phyloP scores from a whole-genome alignment of 2,329 filamentous ascomycete genomes.

The Fusarium protoensiforme region DNA sequence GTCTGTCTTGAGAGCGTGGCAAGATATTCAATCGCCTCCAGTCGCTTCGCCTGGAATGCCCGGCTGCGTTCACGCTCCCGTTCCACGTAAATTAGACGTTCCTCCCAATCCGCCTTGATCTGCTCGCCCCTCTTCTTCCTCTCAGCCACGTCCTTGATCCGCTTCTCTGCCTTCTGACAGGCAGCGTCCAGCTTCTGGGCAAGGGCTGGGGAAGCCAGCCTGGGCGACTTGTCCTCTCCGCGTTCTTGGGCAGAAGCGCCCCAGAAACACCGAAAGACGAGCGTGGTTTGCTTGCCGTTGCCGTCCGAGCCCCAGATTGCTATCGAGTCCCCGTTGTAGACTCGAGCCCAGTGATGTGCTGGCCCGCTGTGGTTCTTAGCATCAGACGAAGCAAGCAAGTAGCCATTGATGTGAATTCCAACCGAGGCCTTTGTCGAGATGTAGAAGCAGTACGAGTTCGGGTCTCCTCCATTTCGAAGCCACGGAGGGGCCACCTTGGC shows the following conservation, averaged over 20 bases:
- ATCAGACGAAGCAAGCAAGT: constrained; percentile 69
- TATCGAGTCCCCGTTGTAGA: constrained; percentile 83
- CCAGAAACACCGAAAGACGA: constrained; percentile 66
- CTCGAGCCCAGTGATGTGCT: constrained; percentile 71
- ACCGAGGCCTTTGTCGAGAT: constrained; percentile 82
- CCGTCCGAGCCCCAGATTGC: constrained; percentile 71
- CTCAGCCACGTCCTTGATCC: constrained; percentile 53
- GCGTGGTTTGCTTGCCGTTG: constrained; percentile 54
- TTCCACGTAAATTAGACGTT: constrained; percentile 55
- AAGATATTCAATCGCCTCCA: constrained; percentile 57
- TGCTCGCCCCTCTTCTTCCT: constrained; percentile 55
- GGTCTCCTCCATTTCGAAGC: constrained; percentile 48
- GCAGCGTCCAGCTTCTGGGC: constrained; percentile 61
- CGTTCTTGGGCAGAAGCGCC: constrained; percentile 62
- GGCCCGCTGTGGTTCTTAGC: constrained; percentile 63
- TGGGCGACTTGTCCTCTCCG: constrained; percentile 39
- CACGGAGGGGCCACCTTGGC: constrained; percentile 64
- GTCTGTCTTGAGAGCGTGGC: constrained; percentile 38
- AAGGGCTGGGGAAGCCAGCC: constrained; percentile 51
- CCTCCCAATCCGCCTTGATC: constrained; percentile 57
- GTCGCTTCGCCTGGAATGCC: constrained; percentile 60
- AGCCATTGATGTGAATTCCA: constrained; percentile 82
- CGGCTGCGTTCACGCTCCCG: constrained; percentile 61
- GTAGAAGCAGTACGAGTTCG: constrained; percentile 73
- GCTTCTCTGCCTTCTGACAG: constrained; percentile 58